phyloP scores from a whole-genome alignment of 768 basidiomycete genomes.

The Phlebiopsis gigantea region DNA sequence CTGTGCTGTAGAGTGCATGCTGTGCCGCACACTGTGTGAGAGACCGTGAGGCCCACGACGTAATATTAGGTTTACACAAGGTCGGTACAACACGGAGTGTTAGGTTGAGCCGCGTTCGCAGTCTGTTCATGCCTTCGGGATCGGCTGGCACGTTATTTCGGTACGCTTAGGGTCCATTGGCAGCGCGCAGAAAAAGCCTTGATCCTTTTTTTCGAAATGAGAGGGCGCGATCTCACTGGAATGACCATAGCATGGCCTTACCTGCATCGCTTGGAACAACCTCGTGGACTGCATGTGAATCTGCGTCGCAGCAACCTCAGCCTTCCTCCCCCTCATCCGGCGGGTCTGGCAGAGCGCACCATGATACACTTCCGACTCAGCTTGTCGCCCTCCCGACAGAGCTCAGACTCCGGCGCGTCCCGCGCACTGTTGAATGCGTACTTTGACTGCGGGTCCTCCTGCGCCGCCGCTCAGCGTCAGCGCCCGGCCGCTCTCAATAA shows the following conservation, averaged over 20 bases:
- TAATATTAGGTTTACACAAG: background rate
- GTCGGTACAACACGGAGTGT: background rate
- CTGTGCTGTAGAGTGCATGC: too few relatives aligned
- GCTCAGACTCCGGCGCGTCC: slow-evolving; percentile 49
- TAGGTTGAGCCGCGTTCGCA: background rate
- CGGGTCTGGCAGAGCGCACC: too few relatives aligned
- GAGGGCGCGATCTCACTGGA: background rate
- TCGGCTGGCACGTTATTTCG: slow-evolving; percentile 65
- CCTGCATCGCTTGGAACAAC: slow-evolving; percentile 72
- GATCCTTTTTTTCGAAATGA: slow-evolving; percentile 32
- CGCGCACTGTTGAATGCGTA: slow-evolving; percentile 65
- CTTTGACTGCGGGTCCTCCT: slow-evolving; percentile 43
- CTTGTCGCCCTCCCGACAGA: slow-evolving; percentile 46
- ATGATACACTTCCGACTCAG: slow-evolving; percentile 48
- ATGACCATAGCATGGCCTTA: slow-evolving; percentile 18
- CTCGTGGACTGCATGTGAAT: slow-evolving; percentile 57
- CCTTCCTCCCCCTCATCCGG: too few relatives aligned
- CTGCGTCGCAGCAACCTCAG: slow-evolving; percentile 27
- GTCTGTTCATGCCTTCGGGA: slow-evolving; percentile 34
- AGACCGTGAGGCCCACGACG: too few relatives aligned
- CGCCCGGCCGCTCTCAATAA: background rate
- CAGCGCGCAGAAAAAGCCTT: slow-evolving; percentile 65
- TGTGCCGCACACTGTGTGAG: too few relatives aligned
- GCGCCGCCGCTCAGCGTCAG: background rate
- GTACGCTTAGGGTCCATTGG: slow-evolving; percentile 62